Conservation (phyloP, 306 rosid species). For the Aeschynomene evenia region DNA sequence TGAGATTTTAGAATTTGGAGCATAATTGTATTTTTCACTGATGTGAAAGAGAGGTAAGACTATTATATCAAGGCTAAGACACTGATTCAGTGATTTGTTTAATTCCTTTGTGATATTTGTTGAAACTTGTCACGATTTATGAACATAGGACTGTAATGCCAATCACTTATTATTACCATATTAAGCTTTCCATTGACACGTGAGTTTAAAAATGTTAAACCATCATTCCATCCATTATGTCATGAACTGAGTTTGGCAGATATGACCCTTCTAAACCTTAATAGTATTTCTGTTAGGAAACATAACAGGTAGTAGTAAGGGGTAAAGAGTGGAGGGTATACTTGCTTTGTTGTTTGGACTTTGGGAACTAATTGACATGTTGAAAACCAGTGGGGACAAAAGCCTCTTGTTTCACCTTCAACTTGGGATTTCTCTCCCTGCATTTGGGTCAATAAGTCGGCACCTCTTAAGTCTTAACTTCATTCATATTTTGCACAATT, state of each 20-base stretch:
- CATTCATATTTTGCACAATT: not conserved
- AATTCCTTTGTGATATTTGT: not conserved
- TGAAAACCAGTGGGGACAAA: conserved; percentile 3
- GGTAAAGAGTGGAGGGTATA: not conserved
- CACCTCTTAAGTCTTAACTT: not conserved
- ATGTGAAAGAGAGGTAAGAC: not conserved
- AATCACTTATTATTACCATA: not conserved
- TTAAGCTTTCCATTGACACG: not conserved
- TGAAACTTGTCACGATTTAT: not conserved
- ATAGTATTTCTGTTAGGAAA: not conserved
- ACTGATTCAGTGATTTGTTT: not conserved
- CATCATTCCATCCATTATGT: not conserved
- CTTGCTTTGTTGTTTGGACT: not conserved
- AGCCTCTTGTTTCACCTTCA: not conserved
- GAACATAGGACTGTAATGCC: not conserved
- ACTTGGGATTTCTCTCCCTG: conserved; percentile 3
- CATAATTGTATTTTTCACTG: too few species aligned
- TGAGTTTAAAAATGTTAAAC: not conserved
- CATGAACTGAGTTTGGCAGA: not conserved
- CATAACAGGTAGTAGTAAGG: not conserved
- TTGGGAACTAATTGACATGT: conserved; percentile 5
- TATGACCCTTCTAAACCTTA: not conserved
- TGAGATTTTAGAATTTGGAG: conserved; percentile 35
- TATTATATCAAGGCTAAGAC: not conserved
- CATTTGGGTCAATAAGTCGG: not conserved